Percentiles rank a stretch among this genome's conserved stretches.
phyloP scores from a whole-genome alignment of 2,329 filamentous ascomycete species.

The Verticillium nonalfalfae region DNA sequence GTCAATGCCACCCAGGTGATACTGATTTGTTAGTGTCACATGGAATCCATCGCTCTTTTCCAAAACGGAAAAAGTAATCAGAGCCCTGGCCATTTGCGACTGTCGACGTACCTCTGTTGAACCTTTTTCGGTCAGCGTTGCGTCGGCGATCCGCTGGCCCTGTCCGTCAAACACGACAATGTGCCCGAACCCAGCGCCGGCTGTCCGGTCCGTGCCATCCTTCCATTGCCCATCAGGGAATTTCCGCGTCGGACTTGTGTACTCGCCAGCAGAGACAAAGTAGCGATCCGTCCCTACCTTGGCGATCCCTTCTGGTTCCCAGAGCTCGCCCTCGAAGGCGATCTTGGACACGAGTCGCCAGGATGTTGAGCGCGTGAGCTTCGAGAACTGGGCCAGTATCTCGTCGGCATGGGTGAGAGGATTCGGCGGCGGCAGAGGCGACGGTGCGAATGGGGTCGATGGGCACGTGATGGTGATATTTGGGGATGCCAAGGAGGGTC shows the following conservation, averaged over 20 bases:
- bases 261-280: conserved; percentile 37
- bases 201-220: conserved; percentile 42
- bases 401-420: conserved; percentile 24
- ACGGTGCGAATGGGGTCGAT: conserved; percentile 21
- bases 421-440: conserved; percentile 26
- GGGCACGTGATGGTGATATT: conserved; percentile 26
- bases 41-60: not conserved
- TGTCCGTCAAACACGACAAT: conserved; percentile 35
- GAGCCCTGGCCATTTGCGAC: too few relatives aligned
- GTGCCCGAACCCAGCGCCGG: conserved; percentile 37
- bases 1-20: conserved; percentile 42
- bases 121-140: conserved; percentile 30
- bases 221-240: conserved; percentile 31
- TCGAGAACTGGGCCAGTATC: conserved; percentile 28
- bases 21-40: conserved; percentile 21
- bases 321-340: conserved; percentile 35
- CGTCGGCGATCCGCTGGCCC: conserved; percentile 35
- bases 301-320: conserved; percentile 42
- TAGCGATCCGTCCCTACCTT: conserved; percentile 34
- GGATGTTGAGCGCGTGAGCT: conserved; percentile 28
- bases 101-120: conserved; percentile 5
- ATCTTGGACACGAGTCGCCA: conserved; percentile 36
- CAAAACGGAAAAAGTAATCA: too few relatives aligned
- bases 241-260: conserved; percentile 29
- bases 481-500: not conserved